Base-by-base conservation (phyloP, 176 grass and related monocot species). In the Oryza punctata region DNA sequence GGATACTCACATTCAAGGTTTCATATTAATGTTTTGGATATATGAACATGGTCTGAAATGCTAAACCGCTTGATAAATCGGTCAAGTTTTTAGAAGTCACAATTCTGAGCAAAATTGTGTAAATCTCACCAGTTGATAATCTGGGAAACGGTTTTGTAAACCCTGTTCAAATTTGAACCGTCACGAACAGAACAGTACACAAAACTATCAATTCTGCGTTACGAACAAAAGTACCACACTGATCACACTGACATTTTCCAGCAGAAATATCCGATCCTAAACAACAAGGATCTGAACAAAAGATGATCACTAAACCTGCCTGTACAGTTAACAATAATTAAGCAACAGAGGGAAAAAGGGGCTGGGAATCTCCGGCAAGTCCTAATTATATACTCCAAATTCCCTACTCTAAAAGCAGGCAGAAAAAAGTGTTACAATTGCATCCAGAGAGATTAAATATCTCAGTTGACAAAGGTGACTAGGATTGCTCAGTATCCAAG, bases 381-480 rank as follows among this genome's bases (percentile, higher is more conserved):
- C 77, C 70, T 83, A 83, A 69, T 69, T 84, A 52, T 64, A 78
- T 63, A 78, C 45, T 32, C 45, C 44, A 46, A 78, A 11, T 26
- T 71, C 75, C 83, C 18, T 23, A 70, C 70, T 69, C 44, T 49
- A 49, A 82, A 76, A 70, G 88, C 78, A 82, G 25, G 19, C 5
- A 41, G 12, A 47, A 78, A 79, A 79, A 71, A 80, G 13, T 13
- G 30, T 32, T 50, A 1, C 47, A 50, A 50, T 50, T 40, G 40
- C 14, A 23, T 40, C 29, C 19, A 28, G 6, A 79, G 29, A 87
- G 29, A 87, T 70, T 49, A 87, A 75, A 87, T 25, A 87, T 28
- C 49, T 24, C 40, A 76, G 84, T 87, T 66, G 75, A 76, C 79
- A 75, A 79, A 43, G 79, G 38, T 67, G 88, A 82, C 68, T 70